Conservation (phyloP, 1,284 basidiomycete genomes). For the Earliella scabrosa region DNA sequence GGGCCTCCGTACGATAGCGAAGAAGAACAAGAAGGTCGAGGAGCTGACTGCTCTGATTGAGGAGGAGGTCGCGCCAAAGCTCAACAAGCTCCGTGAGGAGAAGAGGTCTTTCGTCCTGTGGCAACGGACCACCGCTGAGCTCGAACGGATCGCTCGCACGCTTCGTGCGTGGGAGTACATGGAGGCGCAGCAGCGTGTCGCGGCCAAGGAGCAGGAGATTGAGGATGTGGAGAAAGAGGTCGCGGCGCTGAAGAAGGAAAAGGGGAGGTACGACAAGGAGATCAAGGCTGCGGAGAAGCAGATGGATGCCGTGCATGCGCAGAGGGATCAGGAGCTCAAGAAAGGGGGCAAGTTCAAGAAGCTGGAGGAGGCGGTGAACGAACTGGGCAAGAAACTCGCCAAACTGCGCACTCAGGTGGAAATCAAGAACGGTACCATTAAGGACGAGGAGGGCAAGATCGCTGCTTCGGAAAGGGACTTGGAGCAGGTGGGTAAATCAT, state of each 20-base stretch:
- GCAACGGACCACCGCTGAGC: conserved; percentile 88
- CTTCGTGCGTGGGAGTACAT: conserved; percentile 93
- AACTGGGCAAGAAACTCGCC: conserved; percentile 84
- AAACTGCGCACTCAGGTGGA: conserved; percentile 90
- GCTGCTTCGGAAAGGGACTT: conserved; percentile 59
- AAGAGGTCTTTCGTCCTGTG: conserved; percentile 91
- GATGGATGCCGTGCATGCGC: conserved; percentile 62
- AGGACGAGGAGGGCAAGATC: conserved; percentile 80
- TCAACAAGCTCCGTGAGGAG: conserved; percentile 90
- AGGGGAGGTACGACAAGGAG: conserved; percentile 52
- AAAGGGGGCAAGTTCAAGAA: conserved; percentile 81
- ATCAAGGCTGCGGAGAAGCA: conserved; percentile 58
- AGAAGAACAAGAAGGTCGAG: conserved; percentile 96
- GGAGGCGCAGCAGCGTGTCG: conserved; percentile 51
- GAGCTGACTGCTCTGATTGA: conserved; percentile 82
- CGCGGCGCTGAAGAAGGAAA: conserved; percentile 48
- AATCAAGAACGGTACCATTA: conserved; percentile 78
- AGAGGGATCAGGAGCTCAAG: conserved; percentile 67
- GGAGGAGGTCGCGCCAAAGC: conserved; percentile 95
- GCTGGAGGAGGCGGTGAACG: conserved; percentile 79
- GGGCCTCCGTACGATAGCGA: conserved; percentile 94
- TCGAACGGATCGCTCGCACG: conserved; percentile 87
- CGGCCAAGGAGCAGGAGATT: conserved; percentile 59
- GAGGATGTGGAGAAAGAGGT: conserved; percentile 49
- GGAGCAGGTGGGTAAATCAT: conserved; percentile 52